These are phyloP conservation scores for Beauveria sp. DNA, from an alignment of 2,329 filamentous ascomycete species.

Conservation along the genomic window DNA sequence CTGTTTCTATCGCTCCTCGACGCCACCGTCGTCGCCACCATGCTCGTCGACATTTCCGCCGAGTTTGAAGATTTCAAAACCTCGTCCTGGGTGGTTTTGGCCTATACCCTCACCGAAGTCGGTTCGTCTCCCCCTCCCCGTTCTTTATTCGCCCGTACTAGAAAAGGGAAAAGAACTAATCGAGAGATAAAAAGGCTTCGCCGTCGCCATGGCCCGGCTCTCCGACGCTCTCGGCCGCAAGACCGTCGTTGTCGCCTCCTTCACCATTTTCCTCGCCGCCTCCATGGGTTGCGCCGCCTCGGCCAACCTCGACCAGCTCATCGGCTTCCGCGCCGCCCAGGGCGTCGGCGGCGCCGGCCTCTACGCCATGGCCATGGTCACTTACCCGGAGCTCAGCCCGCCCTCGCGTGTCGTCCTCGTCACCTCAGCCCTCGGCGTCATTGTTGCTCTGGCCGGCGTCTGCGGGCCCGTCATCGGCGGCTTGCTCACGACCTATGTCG, in stretches of 20 bases:
- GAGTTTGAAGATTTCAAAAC: conserved; percentile 10
- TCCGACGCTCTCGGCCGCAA: conserved; percentile 16
- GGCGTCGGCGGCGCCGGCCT: conserved; percentile 18
- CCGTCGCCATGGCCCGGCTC: conserved; percentile 15
- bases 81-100: conserved; percentile 11
- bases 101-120: conserved; percentile 12
- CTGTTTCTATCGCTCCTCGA: conserved; percentile 12
- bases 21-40: conserved; percentile 13
- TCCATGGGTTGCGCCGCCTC: conserved; percentile 15
- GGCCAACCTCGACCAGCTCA: conserved; percentile 16
- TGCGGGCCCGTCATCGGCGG: conserved; percentile 17
- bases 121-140: background rate
- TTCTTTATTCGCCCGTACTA: background rate
- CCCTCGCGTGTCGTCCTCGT: conserved; percentile 12
- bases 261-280: conserved; percentile 15
- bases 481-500: conserved; percentile 12
- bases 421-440: conserved; percentile 14
- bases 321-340: conserved; percentile 17
- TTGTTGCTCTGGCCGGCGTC: conserved; percentile 17
- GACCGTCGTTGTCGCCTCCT: conserved; percentile 10
- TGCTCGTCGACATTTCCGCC: conserved; percentile 10
- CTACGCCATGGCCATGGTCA: conserved; percentile 17
- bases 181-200: conserved; percentile 12
- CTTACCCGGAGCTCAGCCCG: conserved; percentile 17
- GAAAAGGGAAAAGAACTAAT: background rate